A percentile compares a stretch with the other conserved stretches of the same genome.
Evolutionary conservation across 495 filamentous ascomycete species (phyloP).

Genomic region (Penicillium taxi): DNA sequence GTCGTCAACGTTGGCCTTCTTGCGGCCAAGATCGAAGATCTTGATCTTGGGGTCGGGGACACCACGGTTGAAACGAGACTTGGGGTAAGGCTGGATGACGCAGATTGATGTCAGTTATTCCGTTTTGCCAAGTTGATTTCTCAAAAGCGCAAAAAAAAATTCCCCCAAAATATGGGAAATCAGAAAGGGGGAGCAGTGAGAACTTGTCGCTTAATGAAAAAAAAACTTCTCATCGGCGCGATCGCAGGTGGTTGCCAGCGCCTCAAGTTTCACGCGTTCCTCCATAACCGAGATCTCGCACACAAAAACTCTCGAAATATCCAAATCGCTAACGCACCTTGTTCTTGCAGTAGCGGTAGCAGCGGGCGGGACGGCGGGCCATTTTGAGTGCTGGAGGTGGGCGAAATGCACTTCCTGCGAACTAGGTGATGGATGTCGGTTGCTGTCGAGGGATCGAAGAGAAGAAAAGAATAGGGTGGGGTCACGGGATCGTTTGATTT

Average conservation of each 20-base stretch:
- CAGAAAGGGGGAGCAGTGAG: background rate
- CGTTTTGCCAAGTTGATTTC: constrained; percentile 7
- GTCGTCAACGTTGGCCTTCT: constrained; percentile 96
- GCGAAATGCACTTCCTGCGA: constrained; percentile 49
- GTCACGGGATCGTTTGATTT: constrained; percentile 42
- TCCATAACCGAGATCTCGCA: constrained; percentile 31
- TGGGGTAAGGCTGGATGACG: constrained; percentile 76
- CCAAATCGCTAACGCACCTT: constrained; percentile 61
- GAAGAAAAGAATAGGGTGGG: constrained; percentile 30
- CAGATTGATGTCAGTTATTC: constrained; percentile 22
- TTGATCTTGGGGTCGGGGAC: constrained; percentile 98
- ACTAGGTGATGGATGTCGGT: constrained; percentile 36
- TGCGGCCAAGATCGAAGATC: constrained; percentile 99
- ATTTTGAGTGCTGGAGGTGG: constrained; percentile 68
- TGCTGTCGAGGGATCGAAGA: constrained; percentile 32
- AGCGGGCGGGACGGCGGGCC: constrained; percentile 96
- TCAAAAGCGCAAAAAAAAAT: background rate
- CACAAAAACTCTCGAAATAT: constrained; percentile 24
- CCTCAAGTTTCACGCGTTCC: constrained; percentile 5
- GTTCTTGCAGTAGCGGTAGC: constrained; percentile 99
- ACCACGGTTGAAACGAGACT: constrained; percentile 99
- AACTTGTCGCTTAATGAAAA: no score
- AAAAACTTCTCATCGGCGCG: background rate
- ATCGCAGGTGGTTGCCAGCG: constrained; percentile 6
- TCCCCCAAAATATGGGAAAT: background rate